Conservation (phyloP, 352 stramenopile genomes). For the Peronospora belbahrii region DNA sequence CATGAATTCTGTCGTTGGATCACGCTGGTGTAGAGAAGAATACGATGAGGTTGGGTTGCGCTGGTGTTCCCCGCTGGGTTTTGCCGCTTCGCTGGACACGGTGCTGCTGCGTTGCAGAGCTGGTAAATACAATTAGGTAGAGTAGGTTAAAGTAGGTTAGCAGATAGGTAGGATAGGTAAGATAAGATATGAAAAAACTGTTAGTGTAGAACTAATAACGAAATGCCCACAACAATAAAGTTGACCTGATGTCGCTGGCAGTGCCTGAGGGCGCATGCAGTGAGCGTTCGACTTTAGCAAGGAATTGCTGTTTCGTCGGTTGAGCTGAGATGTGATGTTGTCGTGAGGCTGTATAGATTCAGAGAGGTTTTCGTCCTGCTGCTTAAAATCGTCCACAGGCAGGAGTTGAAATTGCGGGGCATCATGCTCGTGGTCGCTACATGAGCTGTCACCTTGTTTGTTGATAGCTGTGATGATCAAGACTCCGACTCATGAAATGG, state of each 20-base stretch:
- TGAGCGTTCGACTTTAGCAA: slow-evolving; percentile 2
- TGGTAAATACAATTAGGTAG: slow-evolving; percentile 31
- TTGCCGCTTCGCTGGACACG: not conserved
- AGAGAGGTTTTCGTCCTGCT: not conserved
- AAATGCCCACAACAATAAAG: slow-evolving; percentile 12
- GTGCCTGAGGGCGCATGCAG: slow-evolving; percentile 7
- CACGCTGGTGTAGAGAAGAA: slow-evolving; percentile 4
- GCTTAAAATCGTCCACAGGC: slow-evolving; percentile 8
- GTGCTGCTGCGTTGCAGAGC: slow-evolving; percentile 3
- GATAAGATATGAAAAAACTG: slow-evolving; percentile 28
- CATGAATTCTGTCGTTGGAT: slow-evolving; percentile 21
- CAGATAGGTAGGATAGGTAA: slow-evolving; percentile 21
- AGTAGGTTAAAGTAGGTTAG: slow-evolving; percentile 36
- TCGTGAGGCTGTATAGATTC: not conserved
- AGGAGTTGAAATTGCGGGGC: slow-evolving; percentile 23
- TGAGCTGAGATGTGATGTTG: not conserved
- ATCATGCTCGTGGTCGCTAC: slow-evolving; percentile 6
- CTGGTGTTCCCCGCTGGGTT: not conserved
- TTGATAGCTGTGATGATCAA: not conserved
- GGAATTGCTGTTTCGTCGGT: not conserved
- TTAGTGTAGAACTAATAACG: slow-evolving; percentile 28
- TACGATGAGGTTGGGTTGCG: slow-evolving; percentile 1
- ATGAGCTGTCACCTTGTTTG: not conserved
- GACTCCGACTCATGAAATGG: not conserved
- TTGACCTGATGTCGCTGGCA: slow-evolving; percentile 17